Percentiles rank a stretch among this genome's conserved stretches.
Conservation (phyloP, 1,284 basidiomycete genomes). For the Ustilago nuda region DNA sequence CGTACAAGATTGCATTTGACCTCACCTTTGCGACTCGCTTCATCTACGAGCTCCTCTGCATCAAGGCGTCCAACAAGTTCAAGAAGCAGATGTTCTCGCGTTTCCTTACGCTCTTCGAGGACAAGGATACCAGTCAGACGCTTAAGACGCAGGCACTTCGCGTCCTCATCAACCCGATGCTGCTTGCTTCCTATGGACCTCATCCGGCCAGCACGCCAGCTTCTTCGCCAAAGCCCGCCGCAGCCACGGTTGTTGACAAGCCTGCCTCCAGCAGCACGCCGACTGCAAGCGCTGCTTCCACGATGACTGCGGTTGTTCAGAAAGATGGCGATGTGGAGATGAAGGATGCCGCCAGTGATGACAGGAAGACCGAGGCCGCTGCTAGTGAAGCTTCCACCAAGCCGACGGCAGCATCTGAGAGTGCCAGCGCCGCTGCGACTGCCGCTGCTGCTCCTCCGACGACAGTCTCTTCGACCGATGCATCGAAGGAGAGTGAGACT, state of each 20-base stretch:
- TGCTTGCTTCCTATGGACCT: constrained; percentile 78
- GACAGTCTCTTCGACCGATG: constrained; percentile 7
- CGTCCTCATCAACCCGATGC: constrained; percentile 86
- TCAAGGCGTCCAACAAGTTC: constrained; percentile 74
- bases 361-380: constrained; percentile 24
- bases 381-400: constrained; percentile 2
- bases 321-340: constrained; percentile 71
- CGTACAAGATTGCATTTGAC: constrained; percentile 84
- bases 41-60: constrained; percentile 85
- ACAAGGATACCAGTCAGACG: constrained; percentile 76
- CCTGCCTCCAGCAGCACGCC: constrained; percentile 6
- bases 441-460: constrained; percentile 6
- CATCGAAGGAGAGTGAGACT: constrained; percentile 47
- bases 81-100: constrained; percentile 84
- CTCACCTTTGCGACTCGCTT: constrained; percentile 85
- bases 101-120: constrained; percentile 86
- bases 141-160: constrained; percentile 90
- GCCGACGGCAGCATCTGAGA: background rate
- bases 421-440: constrained; percentile 9
- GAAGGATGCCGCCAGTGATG: constrained; percentile 25
- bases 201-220: constrained; percentile 25
- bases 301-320: constrained; percentile 53
- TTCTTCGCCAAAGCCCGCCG: constrained; percentile 26
- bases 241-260: constrained; percentile 7
- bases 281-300: background rate